A percentile compares a stretch with the other conserved stretches of the same genome.
phyloP scores from a whole-genome alignment of 306 rosid species.

The Dicorynia guianensis region DNA sequence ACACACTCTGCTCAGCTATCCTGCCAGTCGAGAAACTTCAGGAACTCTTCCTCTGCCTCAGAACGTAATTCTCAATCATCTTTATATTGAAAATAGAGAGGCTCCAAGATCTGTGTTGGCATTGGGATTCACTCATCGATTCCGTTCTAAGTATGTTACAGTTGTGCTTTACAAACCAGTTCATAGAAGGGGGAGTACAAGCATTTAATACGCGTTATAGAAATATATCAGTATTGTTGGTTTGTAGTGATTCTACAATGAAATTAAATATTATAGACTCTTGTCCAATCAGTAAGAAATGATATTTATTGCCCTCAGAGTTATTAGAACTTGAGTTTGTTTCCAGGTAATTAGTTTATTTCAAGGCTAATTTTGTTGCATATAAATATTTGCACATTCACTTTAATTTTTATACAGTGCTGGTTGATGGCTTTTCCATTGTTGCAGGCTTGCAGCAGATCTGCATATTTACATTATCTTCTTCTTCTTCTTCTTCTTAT shows the following conservation, averaged over 20 bases:
- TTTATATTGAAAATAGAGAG: constrained; percentile 85
- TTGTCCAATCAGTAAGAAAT: constrained; percentile 34
- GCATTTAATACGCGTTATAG: constrained; percentile 42
- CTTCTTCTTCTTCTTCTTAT: too few relatives aligned
- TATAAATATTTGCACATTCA: neutral
- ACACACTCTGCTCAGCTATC: constrained; percentile 63
- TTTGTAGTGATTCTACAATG: constrained; percentile 42
- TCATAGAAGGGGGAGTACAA: constrained; percentile 67
- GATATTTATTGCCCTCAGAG: constrained; percentile 21
- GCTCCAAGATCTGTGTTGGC: constrained; percentile 84
- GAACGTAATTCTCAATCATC: constrained; percentile 82
- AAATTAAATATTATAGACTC: constrained; percentile 37
- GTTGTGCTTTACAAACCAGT: constrained; percentile 97
- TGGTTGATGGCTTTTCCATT: too few relatives aligned
- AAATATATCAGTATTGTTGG: constrained; percentile 9
- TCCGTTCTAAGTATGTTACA: constrained; percentile 83
- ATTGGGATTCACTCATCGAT: constrained; percentile 91
- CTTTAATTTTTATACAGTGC: neutral
- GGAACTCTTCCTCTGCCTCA: constrained; percentile 75
- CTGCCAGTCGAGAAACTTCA: constrained; percentile 56
- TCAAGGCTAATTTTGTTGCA: neutral
- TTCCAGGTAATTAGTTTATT: neutral
- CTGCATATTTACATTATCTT: too few relatives aligned
- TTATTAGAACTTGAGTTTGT: too few relatives aligned
- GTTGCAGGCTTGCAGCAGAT: too few relatives aligned